These are phyloP conservation scores for Eremochloa ophiuroides DNA, from an alignment of 176 grass and related monocot genomes.

Conservation along the genomic window DNA sequence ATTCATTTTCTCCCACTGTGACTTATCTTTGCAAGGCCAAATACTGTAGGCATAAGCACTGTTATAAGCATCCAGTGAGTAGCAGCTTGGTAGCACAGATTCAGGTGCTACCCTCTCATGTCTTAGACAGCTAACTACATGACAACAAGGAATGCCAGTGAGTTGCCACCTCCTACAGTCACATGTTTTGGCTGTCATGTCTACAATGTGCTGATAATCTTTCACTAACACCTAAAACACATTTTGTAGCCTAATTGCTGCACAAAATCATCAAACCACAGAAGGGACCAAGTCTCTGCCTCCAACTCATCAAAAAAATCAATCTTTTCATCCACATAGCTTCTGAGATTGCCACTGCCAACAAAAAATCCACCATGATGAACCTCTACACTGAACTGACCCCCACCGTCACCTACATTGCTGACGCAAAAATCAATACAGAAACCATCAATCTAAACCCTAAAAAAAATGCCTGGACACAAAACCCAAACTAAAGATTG, in stretches of 20 bases:
- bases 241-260: not conserved
- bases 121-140: no score
- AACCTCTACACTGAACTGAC: not conserved
- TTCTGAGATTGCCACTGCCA: not conserved
- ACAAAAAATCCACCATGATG: not conserved
- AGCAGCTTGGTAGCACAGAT: not conserved
- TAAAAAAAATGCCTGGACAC: not conserved
- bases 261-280: not conserved
- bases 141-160: no score
- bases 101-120: no score
- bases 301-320: not conserved
- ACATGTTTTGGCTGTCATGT: no score
- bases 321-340: not conserved
- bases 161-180: no score
- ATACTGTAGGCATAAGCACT: not conserved
- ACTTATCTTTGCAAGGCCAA: not conserved
- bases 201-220: no score
- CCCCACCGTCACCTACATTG: not conserved
- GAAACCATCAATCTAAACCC: no score
- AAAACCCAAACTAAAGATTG: no score
- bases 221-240: no score
- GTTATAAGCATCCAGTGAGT: not conserved
- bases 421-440: not conserved
- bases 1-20: not conserved
- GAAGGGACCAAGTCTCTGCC: not conserved